Conservation (phyloP, 176 grass and related monocot genomes). For the Juncus inflexus region DNA sequence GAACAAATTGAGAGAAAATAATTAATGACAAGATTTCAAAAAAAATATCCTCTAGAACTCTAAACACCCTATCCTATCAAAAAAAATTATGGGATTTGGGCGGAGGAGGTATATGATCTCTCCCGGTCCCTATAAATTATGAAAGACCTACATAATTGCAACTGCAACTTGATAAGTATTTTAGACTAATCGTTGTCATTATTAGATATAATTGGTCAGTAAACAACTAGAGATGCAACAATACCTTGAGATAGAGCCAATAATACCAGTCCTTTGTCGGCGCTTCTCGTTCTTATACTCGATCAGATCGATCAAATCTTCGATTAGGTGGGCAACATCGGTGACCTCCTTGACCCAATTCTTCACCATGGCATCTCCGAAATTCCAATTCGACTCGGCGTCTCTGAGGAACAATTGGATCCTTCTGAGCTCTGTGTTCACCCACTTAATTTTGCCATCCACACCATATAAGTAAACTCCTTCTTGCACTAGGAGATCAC, state of each 20-base stretch:
- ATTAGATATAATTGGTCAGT: too few relatives aligned
- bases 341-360: slow-evolving; percentile 25
- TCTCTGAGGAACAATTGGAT: slow-evolving; percentile 14
- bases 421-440: slow-evolving; percentile 7
- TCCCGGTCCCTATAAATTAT: too few relatives aligned
- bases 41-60: too few relatives aligned
- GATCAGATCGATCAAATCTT: slow-evolving; percentile 15
- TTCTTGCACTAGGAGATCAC: slow-evolving; percentile 11
- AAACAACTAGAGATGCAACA: too few relatives aligned
- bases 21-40: too few relatives aligned
- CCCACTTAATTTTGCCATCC: neutral
- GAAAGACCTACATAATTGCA: too few relatives aligned
- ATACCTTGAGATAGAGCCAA: slow-evolving; percentile 17
- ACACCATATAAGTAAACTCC: slow-evolving; percentile 6
- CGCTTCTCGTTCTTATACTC: slow-evolving; percentile 16
- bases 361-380: slow-evolving; percentile 1
- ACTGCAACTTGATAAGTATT: too few relatives aligned
- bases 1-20: too few relatives aligned
- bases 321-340: neutral
- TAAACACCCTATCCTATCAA: too few relatives aligned
- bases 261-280: slow-evolving; percentile 7
- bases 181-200: too few relatives aligned
- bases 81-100: too few relatives aligned
- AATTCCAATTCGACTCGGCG: slow-evolving; percentile 14
- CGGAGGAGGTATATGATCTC: too few relatives aligned